Evolutionary conservation across 345 rosid genomes (phyloP), one percentile per base, ranked within the genome.

Genomic region (Eucalyptus cladocalyx): DNA sequence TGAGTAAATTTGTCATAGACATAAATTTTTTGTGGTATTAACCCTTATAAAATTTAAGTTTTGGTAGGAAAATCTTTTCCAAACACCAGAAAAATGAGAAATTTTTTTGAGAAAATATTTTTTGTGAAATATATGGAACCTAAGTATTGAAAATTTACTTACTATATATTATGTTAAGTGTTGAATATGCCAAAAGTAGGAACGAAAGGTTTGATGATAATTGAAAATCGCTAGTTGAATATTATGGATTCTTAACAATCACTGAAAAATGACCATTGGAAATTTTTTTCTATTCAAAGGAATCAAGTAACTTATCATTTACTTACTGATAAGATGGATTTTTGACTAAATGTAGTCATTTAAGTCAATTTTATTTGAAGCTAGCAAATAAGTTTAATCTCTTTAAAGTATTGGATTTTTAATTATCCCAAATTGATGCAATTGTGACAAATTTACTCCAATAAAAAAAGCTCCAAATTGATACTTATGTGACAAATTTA

Each of bases 1-100:
- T 0, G 2, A 21, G 28, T 56, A 56, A 56, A 56, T 23, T 56
- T 56, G 12, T 23, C 0, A 23, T 9, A 2, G 5, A 5, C 0
- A 1, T 0, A 24, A 56, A 0, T 24, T 56, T 24, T 56, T 24
- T 24, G 1, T 56, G 13, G 13, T 10, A 24, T 24, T 56, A 56
- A 56, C 62, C 28, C 6, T 56, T 56, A 3, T 56, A 24, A 24
- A 56, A 24, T 56, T 24, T 23, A 56, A 56, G 30, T 23, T 56
- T 56, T 56, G 13, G 14, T 24, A 23, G 14, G 30, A 24, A 56
- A 56, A 56, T 56, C 1, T 24, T 56, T 56, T 56, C 13, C 30
- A 56, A 56, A 24, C 0, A 1, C 62, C 6, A 24, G 2, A 56
- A 56, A 2, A 56, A 56, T 56, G 62, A 56, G 5, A 56, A 9